Evolutionary conservation across 768 basidiomycete genomes (phyloP), one percentile per base, ranked within the genome.

Genomic region (Mycena filopes): DNA sequence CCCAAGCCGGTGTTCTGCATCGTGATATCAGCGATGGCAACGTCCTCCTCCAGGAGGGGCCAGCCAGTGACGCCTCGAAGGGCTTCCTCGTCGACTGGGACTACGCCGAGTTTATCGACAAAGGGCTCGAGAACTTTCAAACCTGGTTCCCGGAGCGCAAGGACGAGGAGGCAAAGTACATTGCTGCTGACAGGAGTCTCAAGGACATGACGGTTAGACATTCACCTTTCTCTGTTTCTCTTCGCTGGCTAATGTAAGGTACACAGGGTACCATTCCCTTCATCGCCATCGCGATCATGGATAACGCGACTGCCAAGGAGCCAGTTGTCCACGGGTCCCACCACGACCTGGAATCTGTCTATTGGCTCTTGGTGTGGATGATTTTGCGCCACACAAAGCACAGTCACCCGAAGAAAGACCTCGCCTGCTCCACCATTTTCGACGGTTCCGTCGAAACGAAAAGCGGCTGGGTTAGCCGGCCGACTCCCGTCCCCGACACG

Each of bases 21-120:
- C 65, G 65, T 12, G 65, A 66, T 38, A 7, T 62, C 25, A 66
- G 65, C 60, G 50, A 57, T 1, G 65, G 65, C 0, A 66, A 66
- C n/a, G 38, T 62, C 16, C 54, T 66, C 15, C 43, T 64, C 38
- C 15, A 38, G 7, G 56, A 63, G 43, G 28, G 33, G 6, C 26
- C 3, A 5, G 21, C n/a, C 9, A 18, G 46, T 25, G 7, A 18
- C 11, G 36, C 41, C 20, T 2, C 40, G 5, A 12, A 55, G 2
- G 56, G 61, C 16, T 68, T 68, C 20, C 66, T 63, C 3, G 12
- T 57, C 25, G 62, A 63, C 38, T 63, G 56, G 60, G 65, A 66
- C 55, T 66, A 57, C 55, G 53, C 54, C 21, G 60, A 61, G 28
- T 57, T 66, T n/a, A 66, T n/a, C 65, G n/a, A 18, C 1, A 23